Base-by-base conservation (phyloP, 306 rosid genomes). In the Quercus suber region DNA sequence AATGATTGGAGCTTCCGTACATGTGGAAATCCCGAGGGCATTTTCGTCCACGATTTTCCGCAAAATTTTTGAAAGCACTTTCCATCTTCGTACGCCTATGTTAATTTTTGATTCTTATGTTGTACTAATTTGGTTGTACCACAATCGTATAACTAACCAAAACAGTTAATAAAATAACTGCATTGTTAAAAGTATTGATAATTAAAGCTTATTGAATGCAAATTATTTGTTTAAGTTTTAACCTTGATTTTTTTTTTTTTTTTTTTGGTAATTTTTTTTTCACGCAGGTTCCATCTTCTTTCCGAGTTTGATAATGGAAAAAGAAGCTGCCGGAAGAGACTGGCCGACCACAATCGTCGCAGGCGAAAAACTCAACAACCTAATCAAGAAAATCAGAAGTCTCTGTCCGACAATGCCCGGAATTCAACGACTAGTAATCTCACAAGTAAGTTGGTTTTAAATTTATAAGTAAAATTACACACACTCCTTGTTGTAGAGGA, bases 261-360 rank as follows among this genome's bases (percentile, higher is more conserved):
- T 69, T 49, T 20, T 23, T 23, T 23, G 23, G 20, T 4, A n/a
- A 15, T 3, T 30, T 56, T 19, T n/a, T 69, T 41, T 7, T 41
- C 45, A 8, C 73, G 73, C 86, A 95, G 99, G 89, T 95, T 95
- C 73, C 99, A 95, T 83, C 88, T 91, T 41, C 93, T 95, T n/a
- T 72, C 91, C 4, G 99, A 95, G 86, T 95, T 95, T 37, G 99
- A 95, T 72, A 93, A 95, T 49, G 99, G 99, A 61, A 95, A 95
- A 80, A 94, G 99, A 43, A 95, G 99, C 83, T 95, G 99, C 88
- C 88, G 99, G 83, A 95, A 92, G 87, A 89, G 99, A 77, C 35
- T 95, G 79, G 99, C 99, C 1, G 99, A 95, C 79, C 99, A 95
- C 80, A 95, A 95, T 81, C 99, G 99, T 71, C 93, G 99, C 57